Evolutionary conservation across 2,329 filamentous ascomycete genomes (phyloP).

Genomic region (Ceratocystis eucalypticola): DNA sequence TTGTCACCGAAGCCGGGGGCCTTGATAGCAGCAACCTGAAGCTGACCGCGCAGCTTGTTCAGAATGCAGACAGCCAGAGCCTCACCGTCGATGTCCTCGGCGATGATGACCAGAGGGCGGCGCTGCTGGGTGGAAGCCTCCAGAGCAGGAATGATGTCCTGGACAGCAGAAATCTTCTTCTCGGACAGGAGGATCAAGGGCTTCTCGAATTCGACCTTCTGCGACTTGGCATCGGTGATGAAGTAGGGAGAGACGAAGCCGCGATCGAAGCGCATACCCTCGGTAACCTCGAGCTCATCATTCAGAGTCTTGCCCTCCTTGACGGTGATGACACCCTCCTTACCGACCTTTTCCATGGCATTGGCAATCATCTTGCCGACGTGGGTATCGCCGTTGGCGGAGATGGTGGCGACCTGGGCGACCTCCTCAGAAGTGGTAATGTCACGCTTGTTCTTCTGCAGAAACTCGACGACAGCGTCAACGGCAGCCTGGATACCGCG

Average conservation of each 20-base stretch:
- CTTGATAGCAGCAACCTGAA: slow-evolving; percentile 97
- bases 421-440: slow-evolving; percentile 97
- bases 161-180: slow-evolving; percentile 99
- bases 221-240: slow-evolving; percentile 96
- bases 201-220: slow-evolving; percentile 99
- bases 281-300: slow-evolving; percentile 95
- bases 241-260: slow-evolving; percentile 98
- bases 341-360: slow-evolving; percentile 99
- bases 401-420: slow-evolving; percentile 95
- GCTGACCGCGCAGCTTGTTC: slow-evolving; percentile 99
- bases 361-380: slow-evolving; percentile 92
- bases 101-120: slow-evolving; percentile 93
- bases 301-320: slow-evolving; percentile 99
- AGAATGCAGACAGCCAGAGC: slow-evolving; percentile 97
- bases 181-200: slow-evolving; percentile 95
- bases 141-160: slow-evolving; percentile 96
- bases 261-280: slow-evolving; percentile 99
- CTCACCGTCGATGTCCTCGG: slow-evolving; percentile 97
- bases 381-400: slow-evolving; percentile 89
- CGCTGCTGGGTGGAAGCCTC: slow-evolving; percentile 93
- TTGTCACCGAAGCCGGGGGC: slow-evolving; percentile 98
- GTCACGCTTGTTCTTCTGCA: slow-evolving; percentile 91
- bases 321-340: slow-evolving; percentile 99
- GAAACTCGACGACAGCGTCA: slow-evolving; percentile 83
- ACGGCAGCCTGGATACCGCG: slow-evolving; percentile 95